phyloP scores from a whole-genome alignment of 805 yeast species.

The Kluyveromyces wickerhamii region DNA sequence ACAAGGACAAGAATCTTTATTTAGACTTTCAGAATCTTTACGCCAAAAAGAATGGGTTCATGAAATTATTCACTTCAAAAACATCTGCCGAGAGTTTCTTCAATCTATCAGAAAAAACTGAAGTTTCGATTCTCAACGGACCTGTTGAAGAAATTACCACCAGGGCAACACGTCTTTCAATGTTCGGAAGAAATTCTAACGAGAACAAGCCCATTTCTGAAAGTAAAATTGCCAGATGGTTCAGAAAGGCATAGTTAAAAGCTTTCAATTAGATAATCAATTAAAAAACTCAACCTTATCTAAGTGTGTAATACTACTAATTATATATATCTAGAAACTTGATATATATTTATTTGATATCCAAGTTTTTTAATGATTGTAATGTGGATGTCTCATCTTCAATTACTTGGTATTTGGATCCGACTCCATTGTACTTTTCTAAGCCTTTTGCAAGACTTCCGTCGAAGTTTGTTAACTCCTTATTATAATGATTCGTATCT shows the following conservation, averaged over 20 bases:
- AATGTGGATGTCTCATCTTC: conserved; percentile 1
- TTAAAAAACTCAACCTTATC: too few species aligned
- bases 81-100: conserved; percentile 1
- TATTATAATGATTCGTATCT: conserved; percentile 10
- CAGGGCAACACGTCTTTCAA: neutral
- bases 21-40: conserved; percentile 10
- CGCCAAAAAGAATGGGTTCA: conserved; percentile 8
- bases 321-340: neutral
- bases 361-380: neutral
- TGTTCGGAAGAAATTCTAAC: neutral
- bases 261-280: too few species aligned
- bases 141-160: neutral
- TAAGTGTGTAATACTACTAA: neutral
- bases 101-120: neutral
- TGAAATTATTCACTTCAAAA: conserved; percentile 6
- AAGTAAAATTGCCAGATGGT: conserved; percentile 5
- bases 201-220: neutral
- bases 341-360: conserved; percentile 3
- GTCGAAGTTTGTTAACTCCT: conserved; percentile 11
- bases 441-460: conserved; percentile 18
- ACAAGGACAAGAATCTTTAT: conserved; percentile 9
- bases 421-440: conserved; percentile 9
- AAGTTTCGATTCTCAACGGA: neutral
- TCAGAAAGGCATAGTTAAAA: conserved; percentile 7
- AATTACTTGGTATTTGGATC: conserved; percentile 7